Base-by-base conservation (phyloP, 192 early-diverging fungal genomes). In the Funneliformis mosseae region DNA sequence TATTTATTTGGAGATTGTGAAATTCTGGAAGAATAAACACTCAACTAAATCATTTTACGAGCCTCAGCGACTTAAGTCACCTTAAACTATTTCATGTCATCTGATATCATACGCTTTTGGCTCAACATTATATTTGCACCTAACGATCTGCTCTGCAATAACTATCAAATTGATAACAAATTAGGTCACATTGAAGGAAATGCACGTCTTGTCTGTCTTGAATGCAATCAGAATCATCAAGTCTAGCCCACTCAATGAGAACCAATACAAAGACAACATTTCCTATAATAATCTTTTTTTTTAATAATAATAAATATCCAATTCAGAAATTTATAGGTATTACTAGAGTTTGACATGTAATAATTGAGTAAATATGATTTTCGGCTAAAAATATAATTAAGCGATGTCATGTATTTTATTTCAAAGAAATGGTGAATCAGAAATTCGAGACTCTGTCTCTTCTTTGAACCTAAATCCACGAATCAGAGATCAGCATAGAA, bases 1-100 rank as follows among this genome's bases (percentile, higher is more conserved):
- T 75, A 75, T 75, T 60, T 75, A 75, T 75, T 59, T 75, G 48
- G 74, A 0, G 74, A 75, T 75, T 75, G 74, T 75, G 48, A 75
- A 75, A 75, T 75, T 75, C 74, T 23, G 1, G 48, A 75, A 75
- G 48, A 75, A 75, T 75, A 75, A 75, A 72, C 8, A 60, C n/a
- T n/a, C n/a, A n/a, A n/a, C n/a, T n/a, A n/a, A n/a, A n/a, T n/a
- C n/a, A n/a, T n/a, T n/a, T n/a, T n/a, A n/a, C n/a, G n/a, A n/a
- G n/a, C n/a, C n/a, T n/a, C n/a, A n/a, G n/a, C n/a, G n/a, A n/a
- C n/a, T n/a, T n/a, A n/a, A n/a, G n/a, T n/a, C n/a, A n/a, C n/a
- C n/a, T n/a, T n/a, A n/a, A n/a, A n/a, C n/a, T n/a, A n/a, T n/a
- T n/a, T n/a, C n/a, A n/a, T n/a, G n/a, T n/a, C n/a, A n/a, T n/a